phyloP scores from a whole-genome alignment of 495 filamentous ascomycete genomes.

The Patellaria atrata region DNA sequence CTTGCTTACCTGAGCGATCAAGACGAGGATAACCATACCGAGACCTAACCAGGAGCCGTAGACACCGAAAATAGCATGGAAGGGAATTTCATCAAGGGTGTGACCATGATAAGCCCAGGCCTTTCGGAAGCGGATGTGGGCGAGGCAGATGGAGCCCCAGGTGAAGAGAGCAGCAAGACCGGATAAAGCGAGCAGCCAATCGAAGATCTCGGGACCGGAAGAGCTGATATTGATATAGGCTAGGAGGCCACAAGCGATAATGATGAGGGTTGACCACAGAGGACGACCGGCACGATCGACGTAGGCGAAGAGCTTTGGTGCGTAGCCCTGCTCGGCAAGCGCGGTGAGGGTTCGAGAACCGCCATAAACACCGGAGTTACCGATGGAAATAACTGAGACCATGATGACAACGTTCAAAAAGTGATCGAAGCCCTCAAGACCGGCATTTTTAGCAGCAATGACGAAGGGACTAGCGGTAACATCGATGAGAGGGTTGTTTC shows the following conservation, averaged over 20 bases:
- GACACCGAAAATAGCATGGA: conserved; percentile 48
- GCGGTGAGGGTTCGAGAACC: conserved; percentile 24
- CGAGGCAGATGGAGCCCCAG: conserved; percentile 56
- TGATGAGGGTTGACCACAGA: conserved; percentile 52
- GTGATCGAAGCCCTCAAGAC: conserved; percentile 20
- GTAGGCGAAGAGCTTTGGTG: conserved; percentile 26
- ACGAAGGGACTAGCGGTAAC: conserved; percentile 24
- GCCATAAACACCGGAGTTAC: conserved; percentile 24
- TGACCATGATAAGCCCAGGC: conserved; percentile 51
- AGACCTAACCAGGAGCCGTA: conserved; percentile 55
- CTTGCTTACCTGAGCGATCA: conserved; percentile 45
- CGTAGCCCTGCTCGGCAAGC: conserved; percentile 24
- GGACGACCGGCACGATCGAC: conserved; percentile 26
- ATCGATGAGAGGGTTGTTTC: conserved; percentile 9
- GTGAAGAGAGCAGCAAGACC: conserved; percentile 54
- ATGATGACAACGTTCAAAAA: conserved; percentile 28
- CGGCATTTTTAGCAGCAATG: conserved; percentile 21
- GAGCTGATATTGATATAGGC: conserved; percentile 20
- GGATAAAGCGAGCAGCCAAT: conserved; percentile 56
- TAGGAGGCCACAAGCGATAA: conserved; percentile 35
- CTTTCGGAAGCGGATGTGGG: conserved; percentile 60
- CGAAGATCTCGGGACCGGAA: conserved; percentile 27
- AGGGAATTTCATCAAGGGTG: conserved; percentile 56
- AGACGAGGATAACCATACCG: conserved; percentile 40
- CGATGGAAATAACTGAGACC: conserved; percentile 26